A percentile compares a stretch with the other conserved stretches of the same genome.
phyloP scores from a whole-genome alignment of 1,284 basidiomycete species.

The Ganoderma leucocontextum region DNA sequence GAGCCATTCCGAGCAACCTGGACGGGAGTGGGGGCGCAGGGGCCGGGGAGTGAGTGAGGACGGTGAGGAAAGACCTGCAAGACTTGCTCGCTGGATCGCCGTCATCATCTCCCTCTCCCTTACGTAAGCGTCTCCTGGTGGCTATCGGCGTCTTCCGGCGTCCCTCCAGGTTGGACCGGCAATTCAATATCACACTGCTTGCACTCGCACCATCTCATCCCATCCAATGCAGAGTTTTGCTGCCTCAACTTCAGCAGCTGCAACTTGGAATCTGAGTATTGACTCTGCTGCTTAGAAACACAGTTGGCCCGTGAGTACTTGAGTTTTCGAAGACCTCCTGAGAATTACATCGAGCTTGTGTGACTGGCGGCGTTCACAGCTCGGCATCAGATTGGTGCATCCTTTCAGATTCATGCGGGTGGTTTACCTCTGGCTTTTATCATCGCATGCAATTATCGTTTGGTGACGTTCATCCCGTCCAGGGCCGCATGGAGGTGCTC shows the following conservation, averaged over 20 bases:
- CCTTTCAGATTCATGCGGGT: background rate
- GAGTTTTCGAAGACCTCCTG: background rate
- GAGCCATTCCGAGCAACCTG: constrained; percentile 23
- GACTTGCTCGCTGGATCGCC: constrained; percentile 18
- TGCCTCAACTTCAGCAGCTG: background rate
- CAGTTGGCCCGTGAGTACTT: background rate
- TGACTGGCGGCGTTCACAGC: constrained; percentile 4
- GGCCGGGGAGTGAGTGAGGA: constrained; percentile 28
- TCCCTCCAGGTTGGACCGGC: no score
- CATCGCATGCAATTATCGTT: background rate
- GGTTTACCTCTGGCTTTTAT: background rate
- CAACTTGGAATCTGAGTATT: background rate
- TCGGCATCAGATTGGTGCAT: background rate
- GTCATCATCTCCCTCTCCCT: constrained; percentile 17
- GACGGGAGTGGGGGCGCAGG: constrained; percentile 5
- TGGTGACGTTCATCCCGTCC: background rate
- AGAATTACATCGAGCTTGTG: constrained; percentile 5
- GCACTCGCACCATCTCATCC: background rate
- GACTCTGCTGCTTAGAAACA: background rate
- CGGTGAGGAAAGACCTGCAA: constrained; percentile 23
- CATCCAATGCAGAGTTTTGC: background rate
- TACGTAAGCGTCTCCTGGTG: constrained; percentile 20
- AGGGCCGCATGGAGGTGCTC: background rate
- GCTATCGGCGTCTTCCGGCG: constrained; percentile 9
- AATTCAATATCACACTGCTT: no score